phyloP scores from a whole-genome alignment of 2,329 filamentous ascomycete species.

The Ascochyta lentis region DNA sequence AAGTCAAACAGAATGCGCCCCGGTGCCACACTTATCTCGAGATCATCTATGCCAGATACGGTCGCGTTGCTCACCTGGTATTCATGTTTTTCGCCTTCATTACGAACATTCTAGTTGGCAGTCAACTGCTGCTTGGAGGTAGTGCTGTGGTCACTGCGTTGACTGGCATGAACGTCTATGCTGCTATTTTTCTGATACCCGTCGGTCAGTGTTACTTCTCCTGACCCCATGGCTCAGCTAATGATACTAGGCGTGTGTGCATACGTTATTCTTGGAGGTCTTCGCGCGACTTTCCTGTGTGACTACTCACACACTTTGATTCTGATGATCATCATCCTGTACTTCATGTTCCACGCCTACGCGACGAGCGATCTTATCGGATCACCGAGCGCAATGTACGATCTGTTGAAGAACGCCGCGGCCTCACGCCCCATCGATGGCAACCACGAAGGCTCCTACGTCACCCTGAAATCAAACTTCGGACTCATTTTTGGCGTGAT shows the following conservation, averaged over 20 bases:
- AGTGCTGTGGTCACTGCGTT: conserved; percentile 53
- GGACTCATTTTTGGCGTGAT: conserved; percentile 55
- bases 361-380: conserved; percentile 50
- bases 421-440: conserved; percentile 46
- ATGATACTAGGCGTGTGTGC: conserved; percentile 40
- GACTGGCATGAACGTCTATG: conserved; percentile 54
- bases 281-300: conserved; percentile 54
- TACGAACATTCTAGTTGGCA: conserved; percentile 55
- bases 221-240: background rate
- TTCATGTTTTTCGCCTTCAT: conserved; percentile 52
- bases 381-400: conserved; percentile 49
- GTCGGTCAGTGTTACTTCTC: conserved; percentile 33
- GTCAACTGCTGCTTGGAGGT: conserved; percentile 53
- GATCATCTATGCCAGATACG: conserved; percentile 52
- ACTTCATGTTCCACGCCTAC: conserved; percentile 54
- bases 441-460: conserved; percentile 51
- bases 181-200: conserved; percentile 54
- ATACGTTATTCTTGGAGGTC: conserved; percentile 45
- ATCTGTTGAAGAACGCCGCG: conserved; percentile 49
- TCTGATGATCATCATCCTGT: conserved; percentile 54
- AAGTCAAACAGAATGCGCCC: conserved; percentile 52
- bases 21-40: conserved; percentile 52
- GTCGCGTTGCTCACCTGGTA: conserved; percentile 46
- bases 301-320: conserved; percentile 51
- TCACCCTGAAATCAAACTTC: conserved; percentile 51